Conservation (phyloP, 768 basidiomycete species). For the Mycena filopes region DNA sequence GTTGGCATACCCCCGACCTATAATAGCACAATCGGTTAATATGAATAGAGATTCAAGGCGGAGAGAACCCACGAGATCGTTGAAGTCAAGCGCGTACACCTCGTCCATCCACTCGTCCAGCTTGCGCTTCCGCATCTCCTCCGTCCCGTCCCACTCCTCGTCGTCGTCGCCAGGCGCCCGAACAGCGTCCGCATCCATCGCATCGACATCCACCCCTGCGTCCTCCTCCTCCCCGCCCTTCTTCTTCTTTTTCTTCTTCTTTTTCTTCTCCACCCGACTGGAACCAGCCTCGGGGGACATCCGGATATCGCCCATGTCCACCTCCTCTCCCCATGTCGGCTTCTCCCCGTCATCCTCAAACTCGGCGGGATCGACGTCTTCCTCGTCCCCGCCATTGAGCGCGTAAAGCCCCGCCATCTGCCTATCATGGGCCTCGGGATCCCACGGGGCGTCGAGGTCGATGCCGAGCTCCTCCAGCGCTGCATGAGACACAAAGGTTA, state of each 20-base stretch:
- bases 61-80: constrained; percentile 79
- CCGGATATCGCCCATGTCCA: constrained; percentile 79
- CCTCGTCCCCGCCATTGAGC: constrained; percentile 50
- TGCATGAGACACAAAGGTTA: constrained; percentile 40
- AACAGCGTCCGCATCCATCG: constrained; percentile 57
- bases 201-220: constrained; percentile 69
- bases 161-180: constrained; percentile 56
- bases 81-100: constrained; percentile 91
- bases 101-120: constrained; percentile 92
- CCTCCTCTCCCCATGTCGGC: constrained; percentile 93
- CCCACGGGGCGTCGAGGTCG: constrained; percentile 94
- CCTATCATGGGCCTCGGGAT: constrained; percentile 83
- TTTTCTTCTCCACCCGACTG: constrained; percentile 59
- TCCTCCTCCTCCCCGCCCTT: constrained; percentile 54
- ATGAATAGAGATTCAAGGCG: background rate
- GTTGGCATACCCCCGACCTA: constrained; percentile 92
- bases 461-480: constrained; percentile 66
- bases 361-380: constrained; percentile 36
- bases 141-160: constrained; percentile 88
- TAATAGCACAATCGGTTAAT: constrained; percentile 15
- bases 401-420: constrained; percentile 85
- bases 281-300: constrained; percentile 45
- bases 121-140: constrained; percentile 87
- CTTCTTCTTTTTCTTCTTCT: constrained; percentile 61
- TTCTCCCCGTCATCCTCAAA: constrained; percentile 63